phyloP scores from a whole-genome alignment of 2,329 filamentous ascomycete species.

The Atkinsonella texensis region DNA sequence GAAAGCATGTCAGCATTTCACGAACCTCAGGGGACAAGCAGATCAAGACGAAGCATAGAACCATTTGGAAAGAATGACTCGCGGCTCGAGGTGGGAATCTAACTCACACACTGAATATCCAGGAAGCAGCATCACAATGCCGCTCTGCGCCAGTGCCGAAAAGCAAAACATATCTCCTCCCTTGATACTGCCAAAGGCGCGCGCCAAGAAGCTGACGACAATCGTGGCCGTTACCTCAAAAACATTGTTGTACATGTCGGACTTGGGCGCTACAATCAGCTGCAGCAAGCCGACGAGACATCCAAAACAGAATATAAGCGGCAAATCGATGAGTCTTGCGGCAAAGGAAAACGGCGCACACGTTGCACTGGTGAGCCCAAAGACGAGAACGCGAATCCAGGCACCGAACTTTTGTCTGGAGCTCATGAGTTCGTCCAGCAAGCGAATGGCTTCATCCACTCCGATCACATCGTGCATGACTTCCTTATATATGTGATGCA shows the following conservation, averaged over 20 bases:
- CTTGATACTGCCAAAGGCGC: constrained; percentile 49
- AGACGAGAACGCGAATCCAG: constrained; percentile 47
- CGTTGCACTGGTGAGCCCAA: constrained; percentile 58
- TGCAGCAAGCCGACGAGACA: constrained; percentile 59
- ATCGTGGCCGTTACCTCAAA: constrained; percentile 53
- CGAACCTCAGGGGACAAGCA: not conserved
- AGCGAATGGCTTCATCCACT: constrained; percentile 43
- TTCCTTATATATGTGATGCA: constrained; percentile 52
- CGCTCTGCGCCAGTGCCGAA: constrained; percentile 50
- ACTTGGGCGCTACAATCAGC: constrained; percentile 55
- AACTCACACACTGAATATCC: constrained; percentile 47
- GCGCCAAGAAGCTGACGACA: constrained; percentile 48
- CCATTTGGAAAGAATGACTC: too few species aligned
- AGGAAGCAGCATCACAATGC: constrained; percentile 54
- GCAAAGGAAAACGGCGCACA: constrained; percentile 68
- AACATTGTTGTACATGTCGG: constrained; percentile 54
- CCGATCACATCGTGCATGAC: constrained; percentile 48
- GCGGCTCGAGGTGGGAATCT: not conserved
- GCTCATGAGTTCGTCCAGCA: constrained; percentile 42
- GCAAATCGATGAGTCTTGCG: constrained; percentile 59
- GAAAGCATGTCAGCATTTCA: constrained; percentile 1
- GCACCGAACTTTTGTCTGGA: constrained; percentile 41
- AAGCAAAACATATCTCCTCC: constrained; percentile 46
- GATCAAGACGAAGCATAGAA: not conserved
- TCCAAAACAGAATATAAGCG: constrained; percentile 58